Evolutionary conservation across 306 rosid genomes (phyloP).

Genomic region (Betula pendula): DNA sequence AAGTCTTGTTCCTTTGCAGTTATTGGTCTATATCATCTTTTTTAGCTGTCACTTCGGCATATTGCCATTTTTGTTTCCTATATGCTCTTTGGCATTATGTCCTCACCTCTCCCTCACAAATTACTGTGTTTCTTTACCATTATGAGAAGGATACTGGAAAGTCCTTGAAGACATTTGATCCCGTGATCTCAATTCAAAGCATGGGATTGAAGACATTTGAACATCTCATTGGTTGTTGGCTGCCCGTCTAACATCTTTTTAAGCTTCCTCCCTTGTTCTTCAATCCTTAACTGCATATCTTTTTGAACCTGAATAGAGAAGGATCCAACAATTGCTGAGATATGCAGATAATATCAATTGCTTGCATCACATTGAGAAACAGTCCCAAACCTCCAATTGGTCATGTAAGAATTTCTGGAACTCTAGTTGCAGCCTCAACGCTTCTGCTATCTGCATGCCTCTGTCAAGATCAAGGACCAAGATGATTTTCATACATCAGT

Average conservation of each 20-base stretch:
- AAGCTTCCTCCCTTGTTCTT: constrained; percentile 3
- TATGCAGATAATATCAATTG: background rate
- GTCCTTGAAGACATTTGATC: background rate
- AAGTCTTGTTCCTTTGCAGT: background rate
- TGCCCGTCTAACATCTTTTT: background rate
- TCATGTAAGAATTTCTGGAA: background rate
- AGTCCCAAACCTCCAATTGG: background rate
- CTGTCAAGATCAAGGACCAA: constrained; percentile 7
- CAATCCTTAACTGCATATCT: background rate
- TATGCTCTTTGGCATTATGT: background rate
- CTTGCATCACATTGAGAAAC: background rate
- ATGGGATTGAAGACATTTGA: background rate
- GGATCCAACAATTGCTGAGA: background rate
- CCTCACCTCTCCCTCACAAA: background rate
- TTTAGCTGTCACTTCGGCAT: background rate
- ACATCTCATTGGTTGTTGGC: background rate
- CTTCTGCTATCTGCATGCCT: background rate
- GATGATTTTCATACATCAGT: background rate
- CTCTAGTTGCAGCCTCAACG: background rate
- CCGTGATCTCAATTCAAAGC: background rate
- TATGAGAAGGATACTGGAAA: background rate
- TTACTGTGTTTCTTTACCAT: background rate
- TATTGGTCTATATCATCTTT: background rate
- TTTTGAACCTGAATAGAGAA: constrained; percentile 1
- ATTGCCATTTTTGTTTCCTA: background rate